phyloP scores from a whole-genome alignment of 179 eudicot genomes.

The Beta corolliflora region DNA sequence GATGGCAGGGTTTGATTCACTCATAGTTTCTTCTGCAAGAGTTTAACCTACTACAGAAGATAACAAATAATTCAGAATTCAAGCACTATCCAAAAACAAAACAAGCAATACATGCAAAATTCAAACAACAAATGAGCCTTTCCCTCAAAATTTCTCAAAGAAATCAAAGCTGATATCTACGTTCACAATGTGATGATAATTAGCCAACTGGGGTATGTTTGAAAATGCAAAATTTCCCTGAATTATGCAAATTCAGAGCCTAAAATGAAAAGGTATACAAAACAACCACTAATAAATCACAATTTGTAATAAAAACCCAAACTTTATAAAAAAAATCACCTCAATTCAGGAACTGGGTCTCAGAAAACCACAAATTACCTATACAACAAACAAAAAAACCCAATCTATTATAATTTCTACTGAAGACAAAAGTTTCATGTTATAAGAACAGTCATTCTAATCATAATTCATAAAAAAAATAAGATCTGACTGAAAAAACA shows the following conservation, averaged over 20 bases:
- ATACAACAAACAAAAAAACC: neutral
- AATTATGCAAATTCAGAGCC: neutral
- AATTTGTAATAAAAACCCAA: neutral
- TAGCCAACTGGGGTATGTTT: conserved; percentile 2
- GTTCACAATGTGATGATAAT: neutral
- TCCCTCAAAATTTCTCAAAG: no score
- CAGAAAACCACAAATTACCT: neutral
- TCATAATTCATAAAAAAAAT: neutral
- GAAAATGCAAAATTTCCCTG: neutral
- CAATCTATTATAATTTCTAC: neutral
- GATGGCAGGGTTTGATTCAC: conserved; percentile 9
- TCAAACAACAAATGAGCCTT: no score
- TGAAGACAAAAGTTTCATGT: neutral
- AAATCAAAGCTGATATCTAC: no score
- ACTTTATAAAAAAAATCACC: neutral
- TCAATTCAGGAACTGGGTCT: neutral
- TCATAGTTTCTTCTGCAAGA: neutral
- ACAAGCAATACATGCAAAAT: no score
- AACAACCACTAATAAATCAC: neutral
- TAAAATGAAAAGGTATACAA: neutral
- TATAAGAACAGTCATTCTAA: no score
- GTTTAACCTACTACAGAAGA: neutral
- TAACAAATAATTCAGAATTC: neutral
- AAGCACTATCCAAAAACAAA: no score
- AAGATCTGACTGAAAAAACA: neutral